Percentiles rank a stretch among this genome's conserved stretches.
These are phyloP conservation scores for Suillus discolor DNA, from an alignment of 768 basidiomycete genomes.

Conservation along the genomic window DNA sequence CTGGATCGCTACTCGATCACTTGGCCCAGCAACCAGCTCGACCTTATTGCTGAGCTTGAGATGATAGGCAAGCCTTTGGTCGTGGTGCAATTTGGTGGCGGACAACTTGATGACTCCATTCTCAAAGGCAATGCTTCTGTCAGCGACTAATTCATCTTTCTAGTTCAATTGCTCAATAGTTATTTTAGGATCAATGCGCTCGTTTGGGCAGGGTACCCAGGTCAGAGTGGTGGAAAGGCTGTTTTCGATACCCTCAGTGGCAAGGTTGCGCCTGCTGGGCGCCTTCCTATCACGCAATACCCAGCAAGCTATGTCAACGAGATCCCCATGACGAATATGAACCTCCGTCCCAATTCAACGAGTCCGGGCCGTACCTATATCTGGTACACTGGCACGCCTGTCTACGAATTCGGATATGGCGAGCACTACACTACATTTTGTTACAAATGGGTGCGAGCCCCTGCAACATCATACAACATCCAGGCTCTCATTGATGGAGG, in stretches of 20 bases:
- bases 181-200: constrained; percentile 50
- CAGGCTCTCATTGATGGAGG: constrained; percentile 37
- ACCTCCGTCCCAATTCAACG: constrained; percentile 46
- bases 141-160: constrained; percentile 13
- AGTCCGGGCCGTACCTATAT: constrained; percentile 61
- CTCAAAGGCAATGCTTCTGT: constrained; percentile 48
- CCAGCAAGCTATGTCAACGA: constrained; percentile 48
- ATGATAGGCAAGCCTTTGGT: constrained; percentile 53
- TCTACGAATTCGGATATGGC: constrained; percentile 56
- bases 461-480: constrained; percentile 43
- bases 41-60: constrained; percentile 47
- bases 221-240: constrained; percentile 47
- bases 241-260: constrained; percentile 55
- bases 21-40: constrained; percentile 60
- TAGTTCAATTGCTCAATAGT: not conserved
- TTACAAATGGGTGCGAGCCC: constrained; percentile 40
- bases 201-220: constrained; percentile 52
- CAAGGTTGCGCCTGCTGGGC: constrained; percentile 55
- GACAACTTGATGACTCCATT: constrained; percentile 52
- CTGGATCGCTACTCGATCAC: constrained; percentile 49
- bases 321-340: constrained; percentile 63
- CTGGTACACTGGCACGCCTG: constrained; percentile 55
- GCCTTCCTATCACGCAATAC: constrained; percentile 57
- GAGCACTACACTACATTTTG: constrained; percentile 56
- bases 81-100: constrained; percentile 58